Evolutionary conservation across 2,329 filamentous ascomycete species (phyloP), one percentile per base, ranked within the genome.

Genomic region (Venturia aucupariae): DNA sequence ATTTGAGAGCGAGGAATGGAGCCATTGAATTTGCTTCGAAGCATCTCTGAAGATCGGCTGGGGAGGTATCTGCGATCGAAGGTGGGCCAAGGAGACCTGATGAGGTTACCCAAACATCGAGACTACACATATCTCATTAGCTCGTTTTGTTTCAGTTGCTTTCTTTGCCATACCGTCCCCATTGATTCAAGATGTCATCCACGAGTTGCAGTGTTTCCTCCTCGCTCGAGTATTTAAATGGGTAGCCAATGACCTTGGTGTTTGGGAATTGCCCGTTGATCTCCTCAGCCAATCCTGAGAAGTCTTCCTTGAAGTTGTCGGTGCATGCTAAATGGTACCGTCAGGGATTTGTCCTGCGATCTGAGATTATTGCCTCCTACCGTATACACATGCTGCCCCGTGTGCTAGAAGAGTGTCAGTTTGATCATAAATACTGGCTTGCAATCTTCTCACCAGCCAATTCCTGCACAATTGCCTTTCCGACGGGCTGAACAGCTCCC

Each of bases 1-100:
- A 86, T 71, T 87, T 87, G 67, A 87, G 76, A 1, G 84, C 84
- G 68, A 85, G 86, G 76, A 87, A 87, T 2, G 85, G 84, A 7
- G 83, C 82, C 73, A 86, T 79, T 46, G 79, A 79, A 69, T 86
- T 85, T 2, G 82, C 81, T 69, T 86, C 83, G 71, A 86, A 86
- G 66, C 81, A 82, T 59, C 79, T 80, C 70, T 81, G 78, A 17
- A 87, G 74, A 69, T 85, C 83, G 13, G 75, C 73, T 0, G 84
- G 82, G 0, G 81, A 82, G 1, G 84, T 87, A 17, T 78, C 77
- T 39, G 80, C 78, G 66, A 87, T 82, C 0, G 80, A 81, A 0
- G 82, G 76, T 0, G 85, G 84, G 0, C 84, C 84, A 0, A 86
- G 78, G 1, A 85, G 76, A 8, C 81, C 82, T 0, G 83, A 82